A percentile compares a stretch with the other conserved stretches of the same genome.
Conservation (phyloP, 1,139 yeast species). For the Taphrina betulina region DNA sequence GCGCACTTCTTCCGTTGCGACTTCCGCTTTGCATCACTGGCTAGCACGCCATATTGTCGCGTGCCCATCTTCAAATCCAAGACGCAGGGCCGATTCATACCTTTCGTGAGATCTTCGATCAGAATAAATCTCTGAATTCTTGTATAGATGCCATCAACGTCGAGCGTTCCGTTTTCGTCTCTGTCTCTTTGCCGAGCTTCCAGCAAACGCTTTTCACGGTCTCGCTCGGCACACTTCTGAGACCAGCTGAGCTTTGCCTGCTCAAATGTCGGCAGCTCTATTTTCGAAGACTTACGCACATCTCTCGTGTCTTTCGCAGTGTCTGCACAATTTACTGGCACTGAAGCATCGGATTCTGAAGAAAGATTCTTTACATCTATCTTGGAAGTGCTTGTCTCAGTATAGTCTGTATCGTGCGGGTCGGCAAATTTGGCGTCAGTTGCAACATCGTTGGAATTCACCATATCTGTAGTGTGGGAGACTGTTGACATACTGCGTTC, state of each 20-base stretch:
- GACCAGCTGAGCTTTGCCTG: constrained; percentile 32
- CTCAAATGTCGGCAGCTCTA: constrained; percentile 26
- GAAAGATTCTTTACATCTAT: not conserved
- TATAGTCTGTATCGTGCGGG: too few relatives aligned
- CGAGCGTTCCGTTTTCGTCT: not conserved
- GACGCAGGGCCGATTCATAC: constrained; percentile 82
- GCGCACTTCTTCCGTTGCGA: constrained; percentile 83
- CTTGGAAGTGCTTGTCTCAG: too few relatives aligned
- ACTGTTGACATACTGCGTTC: not conserved
- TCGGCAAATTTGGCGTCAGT: too few relatives aligned
- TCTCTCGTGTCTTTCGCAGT: not conserved
- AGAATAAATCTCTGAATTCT: constrained; percentile 76
- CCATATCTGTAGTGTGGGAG: not conserved
- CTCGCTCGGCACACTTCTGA: constrained; percentile 32
- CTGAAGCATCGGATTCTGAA: not conserved
- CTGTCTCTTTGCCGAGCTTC: constrained; percentile 2
- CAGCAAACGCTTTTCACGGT: constrained; percentile 26
- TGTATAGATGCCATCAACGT: constrained; percentile 37
- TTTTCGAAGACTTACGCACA: not conserved
- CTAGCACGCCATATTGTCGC: constrained; percentile 95
- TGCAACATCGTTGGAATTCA: not conserved
- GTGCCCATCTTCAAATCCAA: constrained; percentile 98
- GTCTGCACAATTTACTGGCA: not conserved
- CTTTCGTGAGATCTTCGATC: constrained; percentile 86
- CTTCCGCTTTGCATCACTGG: constrained; percentile 63